Conservation (phyloP, 257 asterid species). For the Nicotiana attenuata region DNA sequence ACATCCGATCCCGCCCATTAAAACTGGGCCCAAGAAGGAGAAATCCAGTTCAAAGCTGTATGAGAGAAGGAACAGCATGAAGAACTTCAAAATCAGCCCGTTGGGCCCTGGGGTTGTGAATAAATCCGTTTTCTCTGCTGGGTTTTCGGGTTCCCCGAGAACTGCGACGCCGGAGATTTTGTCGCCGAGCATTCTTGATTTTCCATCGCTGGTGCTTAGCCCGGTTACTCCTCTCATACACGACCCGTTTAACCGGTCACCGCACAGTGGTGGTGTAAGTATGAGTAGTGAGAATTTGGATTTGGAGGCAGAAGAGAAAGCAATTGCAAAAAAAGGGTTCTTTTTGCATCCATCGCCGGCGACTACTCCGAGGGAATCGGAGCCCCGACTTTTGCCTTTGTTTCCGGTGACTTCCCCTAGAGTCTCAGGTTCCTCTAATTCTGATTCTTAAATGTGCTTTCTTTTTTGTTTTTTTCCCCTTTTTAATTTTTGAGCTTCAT, state of each 20-base stretch:
- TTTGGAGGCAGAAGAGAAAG: constrained; percentile 67
- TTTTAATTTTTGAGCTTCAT: constrained; percentile 13
- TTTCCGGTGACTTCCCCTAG: constrained; percentile 85
- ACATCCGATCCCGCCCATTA: constrained; percentile 66
- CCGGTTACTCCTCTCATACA: constrained; percentile 89
- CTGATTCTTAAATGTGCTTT: constrained; percentile 42
- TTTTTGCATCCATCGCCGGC: constrained; percentile 84
- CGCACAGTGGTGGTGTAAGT: constrained; percentile 6
- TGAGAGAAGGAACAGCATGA: constrained; percentile 77
- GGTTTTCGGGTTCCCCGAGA: constrained; percentile 57
- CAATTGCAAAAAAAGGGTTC: constrained; percentile 68
- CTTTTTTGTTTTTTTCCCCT: neutral
- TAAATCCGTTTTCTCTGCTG: constrained; percentile 28
- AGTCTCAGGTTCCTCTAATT: constrained; percentile 45
- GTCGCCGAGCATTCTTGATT: constrained; percentile 85
- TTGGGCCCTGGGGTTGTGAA: constrained; percentile 36
- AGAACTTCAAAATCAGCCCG: constrained; percentile 74
- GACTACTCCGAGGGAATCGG: constrained; percentile 74
- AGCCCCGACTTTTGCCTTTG: constrained; percentile 78
- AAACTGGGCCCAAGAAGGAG: constrained; percentile 58
- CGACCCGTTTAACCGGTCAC: constrained; percentile 68
- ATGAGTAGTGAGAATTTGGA: constrained; percentile 30
- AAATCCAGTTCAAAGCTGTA: constrained; percentile 66
- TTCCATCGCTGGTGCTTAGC: constrained; percentile 76
- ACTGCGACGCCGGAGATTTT: constrained; percentile 52